Evolutionary conservation across 2,329 filamentous ascomycete species (phyloP).

Genomic region (Bipolaris gigantea): DNA sequence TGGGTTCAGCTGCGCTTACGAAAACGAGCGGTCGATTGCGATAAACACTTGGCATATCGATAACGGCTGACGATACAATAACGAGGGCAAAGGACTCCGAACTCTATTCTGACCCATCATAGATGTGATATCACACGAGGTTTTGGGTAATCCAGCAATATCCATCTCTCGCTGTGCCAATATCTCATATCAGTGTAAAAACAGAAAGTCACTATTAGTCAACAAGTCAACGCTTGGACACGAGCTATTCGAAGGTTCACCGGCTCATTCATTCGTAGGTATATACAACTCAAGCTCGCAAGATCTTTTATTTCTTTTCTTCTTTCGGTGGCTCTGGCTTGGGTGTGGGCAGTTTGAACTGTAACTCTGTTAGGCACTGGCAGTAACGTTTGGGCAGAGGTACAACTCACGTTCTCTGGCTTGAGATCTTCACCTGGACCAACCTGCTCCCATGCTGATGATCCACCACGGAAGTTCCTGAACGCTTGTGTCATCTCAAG

Average conservation of each 20-base stretch:
- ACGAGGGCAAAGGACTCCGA: neutral
- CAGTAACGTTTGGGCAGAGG: neutral
- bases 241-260: slow-evolving; percentile 12
- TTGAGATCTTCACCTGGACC: slow-evolving; percentile 74
- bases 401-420: slow-evolving; percentile 62
- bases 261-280: slow-evolving; percentile 35
- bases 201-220: neutral
- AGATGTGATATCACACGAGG: neutral
- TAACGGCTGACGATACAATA: neutral
- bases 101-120: neutral
- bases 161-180: neutral
- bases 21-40: slow-evolving; percentile 16
- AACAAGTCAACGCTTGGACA: neutral
- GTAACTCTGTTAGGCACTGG: slow-evolving; percentile 7
- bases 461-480: slow-evolving; percentile 94
- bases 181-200: neutral
- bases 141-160: neutral
- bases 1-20: slow-evolving; percentile 7
- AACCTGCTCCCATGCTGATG: slow-evolving; percentile 65
- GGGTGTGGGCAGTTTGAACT: slow-evolving; percentile 92
- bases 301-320: slow-evolving; percentile 77
- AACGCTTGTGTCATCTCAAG: slow-evolving; percentile 97
- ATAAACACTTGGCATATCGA: slow-evolving; percentile 16
- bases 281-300: slow-evolving; percentile 45
- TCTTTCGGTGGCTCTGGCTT: slow-evolving; percentile 87